Evolutionary conservation across 257 asterid species (phyloP).

Genomic region (Salvia hispanica): DNA sequence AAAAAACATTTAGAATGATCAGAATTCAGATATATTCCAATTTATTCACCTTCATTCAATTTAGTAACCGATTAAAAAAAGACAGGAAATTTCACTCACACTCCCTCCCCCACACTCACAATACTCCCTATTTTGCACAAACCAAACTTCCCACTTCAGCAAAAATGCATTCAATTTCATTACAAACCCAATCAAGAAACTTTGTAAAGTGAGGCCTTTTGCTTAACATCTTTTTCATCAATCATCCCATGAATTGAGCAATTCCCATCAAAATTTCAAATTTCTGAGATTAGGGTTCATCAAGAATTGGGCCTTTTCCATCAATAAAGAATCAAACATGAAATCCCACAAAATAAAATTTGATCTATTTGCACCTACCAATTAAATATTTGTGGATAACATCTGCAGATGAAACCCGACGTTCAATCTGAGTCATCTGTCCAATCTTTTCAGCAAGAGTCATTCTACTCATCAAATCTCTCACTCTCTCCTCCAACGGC

Average conservation of each 20-base stretch:
- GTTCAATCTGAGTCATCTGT: slow-evolving; percentile 53
- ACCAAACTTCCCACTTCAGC: background rate
- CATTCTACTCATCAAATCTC: slow-evolving; percentile 44
- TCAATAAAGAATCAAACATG: background rate
- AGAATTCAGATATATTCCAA: background rate
- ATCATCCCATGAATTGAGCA: too few species aligned
- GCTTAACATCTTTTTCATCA: background rate
- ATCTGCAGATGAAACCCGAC: slow-evolving; percentile 35
- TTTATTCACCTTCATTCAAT: background rate
- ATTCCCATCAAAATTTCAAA: too few species aligned
- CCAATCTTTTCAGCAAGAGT: slow-evolving; percentile 51
- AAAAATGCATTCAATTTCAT: too few species aligned
- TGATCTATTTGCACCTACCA: slow-evolving; percentile 27
- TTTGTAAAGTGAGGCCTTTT: background rate
- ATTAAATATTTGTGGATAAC: slow-evolving; percentile 37
- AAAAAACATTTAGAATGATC: background rate
- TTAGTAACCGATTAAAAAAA: background rate
- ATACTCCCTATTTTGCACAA: slow-evolving; percentile 46
- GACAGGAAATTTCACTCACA: slow-evolving; percentile 12
- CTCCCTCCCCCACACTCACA: slow-evolving; percentile 65
- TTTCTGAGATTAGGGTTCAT: too few species aligned
- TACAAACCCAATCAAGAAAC: background rate
- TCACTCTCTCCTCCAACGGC: slow-evolving; percentile 40
- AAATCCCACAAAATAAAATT: background rate
- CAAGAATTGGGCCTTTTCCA: too few species aligned